Percentiles rank a stretch among this genome's conserved stretches.
These are phyloP conservation scores for Neostapfia colusana DNA, from an alignment of 176 grass and related monocot genomes.

Conservation along the genomic window DNA sequence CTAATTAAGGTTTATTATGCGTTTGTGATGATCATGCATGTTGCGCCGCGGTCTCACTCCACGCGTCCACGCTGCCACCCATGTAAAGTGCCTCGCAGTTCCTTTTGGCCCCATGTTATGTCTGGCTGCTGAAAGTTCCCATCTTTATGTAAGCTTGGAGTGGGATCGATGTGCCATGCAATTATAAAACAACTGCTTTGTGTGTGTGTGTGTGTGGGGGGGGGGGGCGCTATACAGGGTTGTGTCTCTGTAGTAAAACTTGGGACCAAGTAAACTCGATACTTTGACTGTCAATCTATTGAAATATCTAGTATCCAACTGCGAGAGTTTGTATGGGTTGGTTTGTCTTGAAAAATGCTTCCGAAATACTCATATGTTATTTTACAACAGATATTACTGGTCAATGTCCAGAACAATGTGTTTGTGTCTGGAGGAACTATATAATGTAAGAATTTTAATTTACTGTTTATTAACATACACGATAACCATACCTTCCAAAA, in stretches of 20 bases:
- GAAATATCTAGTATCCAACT: not conserved
- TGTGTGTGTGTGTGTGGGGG: no score
- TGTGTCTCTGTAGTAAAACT: not conserved
- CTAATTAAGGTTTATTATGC: not conserved
- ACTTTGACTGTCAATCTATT: not conserved
- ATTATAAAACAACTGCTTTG: not conserved
- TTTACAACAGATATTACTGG: no score
- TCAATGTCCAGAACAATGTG: no score
- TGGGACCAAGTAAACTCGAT: not conserved
- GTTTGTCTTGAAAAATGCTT: not conserved
- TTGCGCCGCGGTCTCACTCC: not conserved
- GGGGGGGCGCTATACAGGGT: not conserved
- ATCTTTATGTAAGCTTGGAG: not conserved
- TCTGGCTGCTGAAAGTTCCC: not conserved
- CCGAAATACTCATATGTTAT: not conserved
- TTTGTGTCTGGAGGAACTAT: no score
- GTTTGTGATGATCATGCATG: not conserved
- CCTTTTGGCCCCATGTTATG: not conserved
- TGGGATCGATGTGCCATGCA: not conserved
- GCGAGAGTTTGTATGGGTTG: not conserved
- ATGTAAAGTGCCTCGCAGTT: not conserved
- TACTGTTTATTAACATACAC: conserved; percentile 13
- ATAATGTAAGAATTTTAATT: no score
- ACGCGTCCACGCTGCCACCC: not conserved
- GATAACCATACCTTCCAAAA: not conserved